These are phyloP conservation scores for Verticillium klebahnii DNA, from an alignment of 2,329 filamentous ascomycete genomes.

Conservation along the genomic window DNA sequence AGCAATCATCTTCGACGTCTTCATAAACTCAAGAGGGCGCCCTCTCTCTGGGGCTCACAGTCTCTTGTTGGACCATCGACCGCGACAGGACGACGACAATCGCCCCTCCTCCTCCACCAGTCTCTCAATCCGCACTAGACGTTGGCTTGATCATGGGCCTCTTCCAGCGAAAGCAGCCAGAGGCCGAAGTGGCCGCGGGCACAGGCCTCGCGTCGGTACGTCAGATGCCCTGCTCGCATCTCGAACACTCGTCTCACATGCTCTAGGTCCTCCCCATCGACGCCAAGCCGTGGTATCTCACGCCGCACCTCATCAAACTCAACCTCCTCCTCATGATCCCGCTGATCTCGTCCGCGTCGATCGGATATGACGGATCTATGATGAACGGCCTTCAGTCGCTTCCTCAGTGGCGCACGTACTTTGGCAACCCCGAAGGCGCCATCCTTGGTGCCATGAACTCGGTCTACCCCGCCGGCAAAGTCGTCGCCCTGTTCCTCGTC, in stretches of 20 bases:
- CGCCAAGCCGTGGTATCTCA: constrained; percentile 35
- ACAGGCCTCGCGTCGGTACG: neutral
- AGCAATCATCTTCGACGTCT: neutral
- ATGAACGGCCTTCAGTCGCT: constrained; percentile 42
- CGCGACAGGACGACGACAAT: neutral
- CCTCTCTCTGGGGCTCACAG: neutral
- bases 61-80: neutral
- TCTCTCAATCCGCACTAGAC: neutral
- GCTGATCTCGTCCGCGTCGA: constrained; percentile 7
- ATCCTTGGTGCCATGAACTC: constrained; percentile 31
- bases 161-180: neutral
- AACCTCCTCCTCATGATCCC: constrained; percentile 40
- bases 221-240: neutral
- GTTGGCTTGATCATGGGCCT: neutral
- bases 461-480: constrained; percentile 31
- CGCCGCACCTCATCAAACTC: constrained; percentile 35
- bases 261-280: constrained; percentile 31
- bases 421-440: constrained; percentile 28
- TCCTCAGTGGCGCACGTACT: constrained; percentile 33
- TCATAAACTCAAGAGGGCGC: neutral
- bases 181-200: neutral
- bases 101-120: neutral
- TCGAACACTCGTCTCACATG: constrained; percentile 2
- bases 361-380: constrained; percentile 23
- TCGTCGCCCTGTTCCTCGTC: constrained; percentile 29